Evolutionary conservation across 2,329 filamentous ascomycete species (phyloP).

Genomic region (Venturia oleaginea): DNA sequence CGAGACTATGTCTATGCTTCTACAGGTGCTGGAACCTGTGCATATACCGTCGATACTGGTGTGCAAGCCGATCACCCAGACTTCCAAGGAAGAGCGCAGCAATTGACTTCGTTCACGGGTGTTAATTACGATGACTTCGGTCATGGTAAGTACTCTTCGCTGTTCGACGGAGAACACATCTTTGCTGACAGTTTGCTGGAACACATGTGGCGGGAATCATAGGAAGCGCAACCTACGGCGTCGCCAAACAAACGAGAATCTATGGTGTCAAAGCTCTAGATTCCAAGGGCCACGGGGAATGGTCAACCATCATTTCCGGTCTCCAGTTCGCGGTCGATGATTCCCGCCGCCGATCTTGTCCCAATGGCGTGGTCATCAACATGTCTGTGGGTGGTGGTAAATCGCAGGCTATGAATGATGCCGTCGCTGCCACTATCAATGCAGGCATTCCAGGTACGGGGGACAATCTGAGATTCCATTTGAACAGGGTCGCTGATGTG

Average conservation of each 20-base stretch:
- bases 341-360: background rate
- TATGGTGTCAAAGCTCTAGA: slow-evolving; percentile 44
- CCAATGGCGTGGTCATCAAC: slow-evolving; percentile 39
- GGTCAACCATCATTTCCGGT: slow-evolving; percentile 6
- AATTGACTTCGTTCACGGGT: slow-evolving; percentile 19
- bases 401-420: slow-evolving; percentile 41
- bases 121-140: slow-evolving; percentile 41
- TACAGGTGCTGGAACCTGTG: slow-evolving; percentile 24
- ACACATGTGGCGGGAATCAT: slow-evolving; percentile 58
- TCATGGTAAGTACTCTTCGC: slow-evolving; percentile 33
- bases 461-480: background rate
- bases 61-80: slow-evolving; percentile 21
- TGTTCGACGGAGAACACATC: background rate
- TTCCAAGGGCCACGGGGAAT: slow-evolving; percentile 23
- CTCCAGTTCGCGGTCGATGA: slow-evolving; percentile 5
- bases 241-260: slow-evolving; percentile 49
- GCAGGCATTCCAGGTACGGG: slow-evolving; percentile 36
- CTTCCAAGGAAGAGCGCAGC: slow-evolving; percentile 22
- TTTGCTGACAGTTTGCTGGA: slow-evolving; percentile 28
- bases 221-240: slow-evolving; percentile 51
- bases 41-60: slow-evolving; percentile 32
- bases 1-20: slow-evolving; percentile 26
- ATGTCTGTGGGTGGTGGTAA: slow-evolving; percentile 45
- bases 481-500: background rate
- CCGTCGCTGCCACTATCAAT: slow-evolving; percentile 38